These are phyloP conservation scores for Beverwykella pulmonaria DNA, from an alignment of 495 filamentous ascomycete genomes.

Conservation along the genomic window DNA sequence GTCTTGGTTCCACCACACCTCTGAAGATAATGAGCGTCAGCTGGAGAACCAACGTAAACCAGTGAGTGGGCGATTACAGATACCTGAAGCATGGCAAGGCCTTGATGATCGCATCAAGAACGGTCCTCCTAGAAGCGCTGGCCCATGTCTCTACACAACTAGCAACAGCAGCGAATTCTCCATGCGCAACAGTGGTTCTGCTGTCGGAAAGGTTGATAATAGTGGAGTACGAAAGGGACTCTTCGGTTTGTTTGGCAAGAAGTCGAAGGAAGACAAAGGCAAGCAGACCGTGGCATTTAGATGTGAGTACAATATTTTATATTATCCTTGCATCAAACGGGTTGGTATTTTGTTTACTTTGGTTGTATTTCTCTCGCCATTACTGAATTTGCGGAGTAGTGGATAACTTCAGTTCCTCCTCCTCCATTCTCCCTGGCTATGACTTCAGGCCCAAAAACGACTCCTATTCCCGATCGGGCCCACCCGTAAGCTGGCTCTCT, in stretches of 20 bases:
- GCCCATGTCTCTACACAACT: slow-evolving; percentile 16
- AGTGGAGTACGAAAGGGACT: slow-evolving; percentile 26
- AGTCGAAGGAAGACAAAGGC: slow-evolving; percentile 32
- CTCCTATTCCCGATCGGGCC: slow-evolving; percentile 29
- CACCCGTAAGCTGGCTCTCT: slow-evolving; percentile 76
- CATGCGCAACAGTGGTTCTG: slow-evolving; percentile 36
- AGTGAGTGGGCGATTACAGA: slow-evolving; percentile 12
- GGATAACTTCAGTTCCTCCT: slow-evolving; percentile 27
- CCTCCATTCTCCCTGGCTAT: slow-evolving; percentile 20
- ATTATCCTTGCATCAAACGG: not conserved
- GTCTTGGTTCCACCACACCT: slow-evolving; percentile 43
- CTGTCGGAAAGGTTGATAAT: slow-evolving; percentile 29
- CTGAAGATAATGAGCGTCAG: slow-evolving; percentile 28
- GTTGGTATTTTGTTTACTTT: slow-evolving; percentile 1
- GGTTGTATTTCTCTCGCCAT: not conserved
- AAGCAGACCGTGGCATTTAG: slow-evolving; percentile 23
- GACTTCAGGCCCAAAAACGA: slow-evolving; percentile 34
- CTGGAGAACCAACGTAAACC: slow-evolving; percentile 20
- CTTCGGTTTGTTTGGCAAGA: slow-evolving; percentile 35
- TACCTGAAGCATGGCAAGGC: slow-evolving; percentile 35
- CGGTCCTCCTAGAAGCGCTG: not conserved
- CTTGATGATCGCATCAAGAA: slow-evolving; percentile 40
- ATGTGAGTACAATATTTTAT: slow-evolving; percentile 25
- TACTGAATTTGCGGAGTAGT: slow-evolving; percentile 2
- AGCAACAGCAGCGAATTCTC: slow-evolving; percentile 45